Base-by-base conservation (phyloP, 1,139 yeast genomes). In the Blastobotrys aristatus region DNA sequence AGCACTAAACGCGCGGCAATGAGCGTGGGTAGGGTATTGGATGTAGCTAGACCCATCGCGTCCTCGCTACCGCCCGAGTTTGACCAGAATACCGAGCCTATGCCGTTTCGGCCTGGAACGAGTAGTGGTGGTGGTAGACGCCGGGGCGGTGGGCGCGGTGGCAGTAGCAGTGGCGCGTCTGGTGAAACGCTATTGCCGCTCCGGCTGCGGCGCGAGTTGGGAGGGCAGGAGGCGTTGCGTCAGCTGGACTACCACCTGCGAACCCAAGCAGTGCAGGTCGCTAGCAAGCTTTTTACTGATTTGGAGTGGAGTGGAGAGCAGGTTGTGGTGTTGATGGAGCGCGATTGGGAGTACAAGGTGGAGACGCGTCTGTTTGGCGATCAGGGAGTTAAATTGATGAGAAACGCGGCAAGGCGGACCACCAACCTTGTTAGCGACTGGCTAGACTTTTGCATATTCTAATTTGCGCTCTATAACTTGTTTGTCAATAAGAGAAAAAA, bases 371-470 rank as follows among this genome's bases (percentile, higher is more conserved):
- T n/a, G n/a, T n/a, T n/a, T n/a, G n/a, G n/a, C n/a, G n/a, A n/a
- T n/a, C n/a, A n/a, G n/a, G 6, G 17, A 30, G 6, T 4, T 4
- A 30, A 30, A 30, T 30, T 30, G 6, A 30, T 30, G 5, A 17
- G 17, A 4, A 3, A 30, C 3, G 6, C 5, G 14, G 6, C 5
- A 30, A 30, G 17, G 11, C 33, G 26, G n/a, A 32, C 35, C 31
- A 8, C 42, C 11, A 39, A 46, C 16, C 38, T 43, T 2, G 22
- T 47, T 2, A 34, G 40, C 18, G 37, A 43, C 16, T 47, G 50
- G 50, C 39, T 47, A 16, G 14, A 40, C 10, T 37, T 37, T 18
- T 39, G 44, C 31, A 29, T 43, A 2, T 20, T 47, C 4, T 47
- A 39, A 34, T 18, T 6, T n/a, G n/a, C n/a, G n/a, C n/a, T n/a